A percentile compares a stretch with the other conserved stretches of the same genome.
Evolutionary conservation across 2,329 filamentous ascomycete species (phyloP).

Genomic region (Helotiales sp.): DNA sequence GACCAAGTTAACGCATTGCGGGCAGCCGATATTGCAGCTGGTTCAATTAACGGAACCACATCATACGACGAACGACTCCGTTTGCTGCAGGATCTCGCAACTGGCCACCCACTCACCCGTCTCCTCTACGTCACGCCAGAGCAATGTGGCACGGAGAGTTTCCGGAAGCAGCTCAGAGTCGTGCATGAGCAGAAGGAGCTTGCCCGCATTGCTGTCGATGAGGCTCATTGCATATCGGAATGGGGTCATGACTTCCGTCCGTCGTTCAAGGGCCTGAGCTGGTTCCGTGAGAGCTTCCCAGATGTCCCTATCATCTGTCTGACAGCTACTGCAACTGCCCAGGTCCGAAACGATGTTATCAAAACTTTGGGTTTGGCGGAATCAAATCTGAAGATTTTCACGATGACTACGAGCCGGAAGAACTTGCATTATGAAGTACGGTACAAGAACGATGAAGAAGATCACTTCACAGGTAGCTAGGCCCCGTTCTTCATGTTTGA

Average conservation of each 20-base stretch:
- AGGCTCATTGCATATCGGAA: slow-evolving; percentile 96
- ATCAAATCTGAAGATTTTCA: slow-evolving; percentile 71
- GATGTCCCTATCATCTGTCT: slow-evolving; percentile 90
- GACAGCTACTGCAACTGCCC: slow-evolving; percentile 85
- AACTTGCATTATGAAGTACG: slow-evolving; percentile 92
- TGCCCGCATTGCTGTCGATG: slow-evolving; percentile 87
- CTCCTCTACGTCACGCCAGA: slow-evolving; percentile 95
- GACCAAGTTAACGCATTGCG: slow-evolving; percentile 88
- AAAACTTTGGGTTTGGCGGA: slow-evolving; percentile 71
- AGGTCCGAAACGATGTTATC: slow-evolving; percentile 83
- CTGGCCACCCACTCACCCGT: slow-evolving; percentile 81
- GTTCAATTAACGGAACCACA: slow-evolving; percentile 86
- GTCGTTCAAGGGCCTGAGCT: slow-evolving; percentile 84
- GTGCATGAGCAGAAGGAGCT: slow-evolving; percentile 83
- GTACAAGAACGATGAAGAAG: slow-evolving; percentile 77
- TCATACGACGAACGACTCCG: slow-evolving; percentile 64
- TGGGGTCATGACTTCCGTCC: slow-evolving; percentile 98
- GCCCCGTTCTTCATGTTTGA: neutral
- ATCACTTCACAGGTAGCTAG: slow-evolving; percentile 58
- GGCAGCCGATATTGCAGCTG: slow-evolving; percentile 76
- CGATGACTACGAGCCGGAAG: slow-evolving; percentile 80
- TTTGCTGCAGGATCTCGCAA: slow-evolving; percentile 82
- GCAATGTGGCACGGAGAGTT: slow-evolving; percentile 76
- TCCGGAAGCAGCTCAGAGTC: slow-evolving; percentile 73
- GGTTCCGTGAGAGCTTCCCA: slow-evolving; percentile 82